Evolutionary conservation across 148 eudicot genomes (phyloP), one percentile per base, ranked within the genome.

Genomic region (Pharnaceum exiguum): DNA sequence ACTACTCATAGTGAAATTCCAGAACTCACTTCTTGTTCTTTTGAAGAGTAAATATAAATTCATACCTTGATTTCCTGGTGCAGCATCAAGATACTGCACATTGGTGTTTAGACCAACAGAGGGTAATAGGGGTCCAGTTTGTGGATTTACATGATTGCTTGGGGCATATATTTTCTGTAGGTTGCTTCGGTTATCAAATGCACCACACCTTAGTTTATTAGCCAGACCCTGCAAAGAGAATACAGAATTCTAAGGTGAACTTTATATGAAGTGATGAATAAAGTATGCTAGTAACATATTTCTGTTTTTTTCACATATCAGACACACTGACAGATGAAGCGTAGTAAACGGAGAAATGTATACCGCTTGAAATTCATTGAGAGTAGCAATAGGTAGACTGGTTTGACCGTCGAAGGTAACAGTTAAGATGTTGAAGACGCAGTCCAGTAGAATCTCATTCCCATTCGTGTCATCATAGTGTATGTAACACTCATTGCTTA

Each of bases 341-440:
- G 7, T 35, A 12, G 12, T 35, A 35, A 35, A 35, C 12, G 12
- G 38, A 35, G 12, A 6, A 35, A 28, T 46, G 58, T 75, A 35
- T 31, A 82, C 87, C 84, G 6, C 68, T 63, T 73, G 87, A 29
- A 27, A 53, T 26, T 7, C 1, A 53, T 26, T 17, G 45, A 82
- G 77, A 19, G 50, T 40, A 51, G 79, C 71, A 33, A 76, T 33
- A 44, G 71, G 5, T 38, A 21, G 58, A 55, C 33, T 69, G 63
- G 22, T 55, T 38, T 64, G 74, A 15, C 74, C 80, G 62, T 83
- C 80, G 52, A 73, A 68, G 5, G 60, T 68, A 12, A 49, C 89
- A 24, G 51, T 80, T 17, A 75, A 46, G 50, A 75, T 68, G 30
- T 61, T 46, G 54, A 27, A 65, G 26, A 80, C 52, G 23, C 77